A percentile compares a stretch with the other conserved stretches of the same genome.
phyloP scores from a whole-genome alignment of 306 rosid species.

The Dicorynia guianensis region DNA sequence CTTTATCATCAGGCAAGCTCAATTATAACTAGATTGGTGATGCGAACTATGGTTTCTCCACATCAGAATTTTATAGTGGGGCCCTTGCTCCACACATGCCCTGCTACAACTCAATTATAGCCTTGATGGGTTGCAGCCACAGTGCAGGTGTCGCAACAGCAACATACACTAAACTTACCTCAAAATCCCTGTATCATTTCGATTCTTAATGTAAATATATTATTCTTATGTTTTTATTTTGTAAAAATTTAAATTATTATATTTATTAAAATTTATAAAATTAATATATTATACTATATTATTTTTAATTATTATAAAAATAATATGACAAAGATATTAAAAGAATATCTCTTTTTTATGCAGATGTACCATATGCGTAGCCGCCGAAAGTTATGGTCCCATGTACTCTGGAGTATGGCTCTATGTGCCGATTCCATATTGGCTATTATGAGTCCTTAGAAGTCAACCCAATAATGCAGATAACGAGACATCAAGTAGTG shows the following conservation, averaged over 20 bases:
- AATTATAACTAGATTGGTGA: background rate
- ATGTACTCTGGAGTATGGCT: background rate
- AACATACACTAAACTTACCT: too few relatives aligned
- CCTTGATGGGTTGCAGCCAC: constrained; percentile 26
- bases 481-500: background rate
- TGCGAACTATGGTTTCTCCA: constrained; percentile 31
- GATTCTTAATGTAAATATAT: too few relatives aligned
- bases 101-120: constrained; percentile 34
- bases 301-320: too few relatives aligned
- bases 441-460: background rate
- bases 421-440: background rate
- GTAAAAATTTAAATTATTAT: too few relatives aligned
- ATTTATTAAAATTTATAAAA: too few relatives aligned
- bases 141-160: constrained; percentile 14
- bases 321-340: too few relatives aligned
- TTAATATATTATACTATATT: too few relatives aligned
- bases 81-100: constrained; percentile 20
- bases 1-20: background rate
- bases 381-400: constrained; percentile 27
- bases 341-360: too few relatives aligned
- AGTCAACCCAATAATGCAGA: constrained; percentile 40
- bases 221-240: too few relatives aligned
- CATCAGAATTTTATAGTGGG: constrained; percentile 12
- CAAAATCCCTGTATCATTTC: too few relatives aligned
- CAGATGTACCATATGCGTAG: background rate